Percentiles rank a stretch among this genome's conserved stretches.
Evolutionary conservation across 768 basidiomycete species (phyloP).

Genomic region (Tulasnella calospora): DNA sequence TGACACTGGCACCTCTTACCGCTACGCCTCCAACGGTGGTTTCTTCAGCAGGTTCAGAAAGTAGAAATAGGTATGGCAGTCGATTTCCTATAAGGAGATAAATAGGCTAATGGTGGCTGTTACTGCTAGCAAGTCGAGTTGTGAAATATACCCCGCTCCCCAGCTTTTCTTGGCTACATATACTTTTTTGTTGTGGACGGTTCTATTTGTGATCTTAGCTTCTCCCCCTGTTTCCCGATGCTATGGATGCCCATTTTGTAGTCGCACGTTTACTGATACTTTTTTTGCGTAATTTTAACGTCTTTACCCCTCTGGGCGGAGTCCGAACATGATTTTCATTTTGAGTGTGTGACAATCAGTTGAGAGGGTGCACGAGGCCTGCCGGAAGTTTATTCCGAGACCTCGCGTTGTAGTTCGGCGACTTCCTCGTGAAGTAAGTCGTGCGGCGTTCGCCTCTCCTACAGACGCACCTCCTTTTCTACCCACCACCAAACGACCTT

Average conservation of each 20-base stretch:
- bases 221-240: neutral
- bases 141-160: neutral
- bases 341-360: neutral
- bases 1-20: neutral
- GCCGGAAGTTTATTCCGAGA: neutral
- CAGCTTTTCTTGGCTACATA: neutral
- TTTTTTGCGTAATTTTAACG: neutral
- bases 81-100: neutral
- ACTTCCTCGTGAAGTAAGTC: conserved; percentile 4
- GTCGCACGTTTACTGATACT: neutral
- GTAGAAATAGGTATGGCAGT: neutral
- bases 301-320: neutral
- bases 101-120: neutral
- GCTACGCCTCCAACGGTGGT: neutral
- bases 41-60: neutral
- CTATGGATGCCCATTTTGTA: neutral
- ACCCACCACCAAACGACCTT: neutral
- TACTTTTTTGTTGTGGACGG: neutral
- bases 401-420: neutral
- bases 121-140: neutral
- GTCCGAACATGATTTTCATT: neutral
- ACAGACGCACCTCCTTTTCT: neutral
- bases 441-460: neutral
- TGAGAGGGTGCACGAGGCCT: neutral
- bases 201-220: neutral